Base-by-base conservation (phyloP, 108 stramenopile species). In the Cyclotella baltica region DNA sequence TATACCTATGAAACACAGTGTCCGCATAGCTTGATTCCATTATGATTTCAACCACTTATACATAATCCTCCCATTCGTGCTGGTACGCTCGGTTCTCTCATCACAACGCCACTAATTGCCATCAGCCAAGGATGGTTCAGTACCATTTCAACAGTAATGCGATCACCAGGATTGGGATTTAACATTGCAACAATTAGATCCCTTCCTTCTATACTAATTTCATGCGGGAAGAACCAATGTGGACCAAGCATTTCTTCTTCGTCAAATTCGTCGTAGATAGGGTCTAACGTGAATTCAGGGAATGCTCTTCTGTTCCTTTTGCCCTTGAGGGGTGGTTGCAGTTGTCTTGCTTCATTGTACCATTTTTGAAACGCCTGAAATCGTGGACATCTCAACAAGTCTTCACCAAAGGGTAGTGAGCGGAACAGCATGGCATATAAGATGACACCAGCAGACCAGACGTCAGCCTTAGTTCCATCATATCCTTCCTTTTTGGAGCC, bases 361-460 rank as follows among this genome's bases (percentile, higher is more conserved):
- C 92, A 93, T 68, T 96, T 93, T 46, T 70, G 64, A 67, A 89
- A 96, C 15, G 92, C 92, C 75, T 95, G 93, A 66, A 80, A 97
- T 28, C 96, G 78, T n/a, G 94, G 90, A 70, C 96, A 97, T 34
- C 89, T 83, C 55, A 90, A 51, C 36, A 97, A 68, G 64, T 97
- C 94, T 64, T 90, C 90, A 13, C 96, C 96, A 78, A 97, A 97
- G 6, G 96, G 96, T 5, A 97, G 74, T 31, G 92, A 93, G 29
- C 90, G 88, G 61, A 90, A 93, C 10, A 97, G 83, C 92, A 96
- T 94, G 35, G 93, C 93, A 67, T 95, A 97, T 20, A 97, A 75
- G 55, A 97, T 97, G 35, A 97, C 94, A 53, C 96, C 96, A n/a
- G 94, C 91, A 73, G 93, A 94, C 96, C 96, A 97, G 0, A 95